Evolutionary conservation across 73 alveolate genomes (phyloP).

Genomic region (Paramecium pentaurelia): DNA sequence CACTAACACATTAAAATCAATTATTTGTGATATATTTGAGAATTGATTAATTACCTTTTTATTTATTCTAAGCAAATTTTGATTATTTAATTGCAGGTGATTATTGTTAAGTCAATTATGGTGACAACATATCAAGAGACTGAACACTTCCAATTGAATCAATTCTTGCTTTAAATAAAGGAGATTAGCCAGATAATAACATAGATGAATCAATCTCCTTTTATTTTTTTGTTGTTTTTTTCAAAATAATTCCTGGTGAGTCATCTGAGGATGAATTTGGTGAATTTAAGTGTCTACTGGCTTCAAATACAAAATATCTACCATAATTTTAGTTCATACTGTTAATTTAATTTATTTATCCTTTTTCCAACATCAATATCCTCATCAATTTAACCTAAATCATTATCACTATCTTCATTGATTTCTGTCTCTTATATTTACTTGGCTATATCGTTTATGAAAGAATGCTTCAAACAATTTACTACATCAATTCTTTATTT

Average conservation of each 20-base stretch:
- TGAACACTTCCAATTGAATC: not conserved
- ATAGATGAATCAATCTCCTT: slow-evolving; percentile 7
- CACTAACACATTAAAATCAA: not conserved
- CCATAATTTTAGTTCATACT: not conserved
- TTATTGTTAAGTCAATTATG: not conserved
- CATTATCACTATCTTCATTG: not conserved
- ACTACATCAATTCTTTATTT: not conserved
- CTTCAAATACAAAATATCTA: not conserved
- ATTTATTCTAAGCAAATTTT: not conserved
- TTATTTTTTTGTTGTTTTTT: not conserved
- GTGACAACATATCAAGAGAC: not conserved
- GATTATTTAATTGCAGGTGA: not conserved
- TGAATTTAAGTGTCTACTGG: not conserved
- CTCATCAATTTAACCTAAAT: not conserved
- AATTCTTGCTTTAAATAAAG: not conserved
- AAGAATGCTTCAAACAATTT: slow-evolving; percentile 42
- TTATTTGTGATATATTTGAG: not conserved
- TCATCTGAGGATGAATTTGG: not conserved
- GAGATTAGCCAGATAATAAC: not conserved
- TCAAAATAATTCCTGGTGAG: not conserved
- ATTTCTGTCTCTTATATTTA: not conserved
- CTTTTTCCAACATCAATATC: not conserved
- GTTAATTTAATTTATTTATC: not conserved
- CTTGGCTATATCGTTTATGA: not conserved
- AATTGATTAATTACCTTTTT: not conserved